phyloP scores from a whole-genome alignment of 305 asterid genomes.

The Withania somnifera region DNA sequence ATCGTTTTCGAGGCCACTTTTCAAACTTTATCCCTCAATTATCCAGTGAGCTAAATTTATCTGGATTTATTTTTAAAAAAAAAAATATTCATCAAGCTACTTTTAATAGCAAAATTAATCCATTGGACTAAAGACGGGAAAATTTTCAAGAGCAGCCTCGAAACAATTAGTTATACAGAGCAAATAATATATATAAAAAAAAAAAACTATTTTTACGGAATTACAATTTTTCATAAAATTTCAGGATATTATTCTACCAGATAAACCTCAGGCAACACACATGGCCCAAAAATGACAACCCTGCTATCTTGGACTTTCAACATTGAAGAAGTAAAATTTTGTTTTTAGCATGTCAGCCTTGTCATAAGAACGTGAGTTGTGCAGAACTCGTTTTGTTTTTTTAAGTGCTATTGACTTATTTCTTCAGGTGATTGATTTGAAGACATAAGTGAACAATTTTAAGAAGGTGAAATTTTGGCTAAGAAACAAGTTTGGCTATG shows the following conservation, averaged over 20 bases:
- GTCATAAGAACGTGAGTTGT: neutral
- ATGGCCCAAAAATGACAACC: neutral
- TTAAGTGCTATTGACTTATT: neutral
- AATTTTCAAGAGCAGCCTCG: no score
- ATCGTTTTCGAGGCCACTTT: neutral
- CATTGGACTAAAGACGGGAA: no score
- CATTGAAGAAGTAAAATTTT: neutral
- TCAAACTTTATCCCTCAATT: neutral
- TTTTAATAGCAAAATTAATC: no score
- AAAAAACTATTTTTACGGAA: no score
- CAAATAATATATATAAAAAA: no score
- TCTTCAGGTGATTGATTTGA: slow-evolving; percentile 43
- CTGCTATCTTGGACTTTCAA: neutral
- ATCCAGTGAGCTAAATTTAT: no score
- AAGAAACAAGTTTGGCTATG: slow-evolving; percentile 12
- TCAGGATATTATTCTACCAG: neutral
- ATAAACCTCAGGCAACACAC: neutral
- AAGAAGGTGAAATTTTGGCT: slow-evolving; percentile 19
- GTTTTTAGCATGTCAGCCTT: neutral
- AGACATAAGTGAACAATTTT: slow-evolving; percentile 26
- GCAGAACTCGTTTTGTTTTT: neutral
- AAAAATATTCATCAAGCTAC: no score
- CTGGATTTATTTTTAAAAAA: no score
- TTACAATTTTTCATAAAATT: no score
- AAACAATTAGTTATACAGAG: no score